Percentiles rank a stretch among this genome's conserved stretches.
These are phyloP conservation scores for Mycena chlorophos DNA, from an alignment of 768 basidiomycete genomes.

Conservation along the genomic window DNA sequence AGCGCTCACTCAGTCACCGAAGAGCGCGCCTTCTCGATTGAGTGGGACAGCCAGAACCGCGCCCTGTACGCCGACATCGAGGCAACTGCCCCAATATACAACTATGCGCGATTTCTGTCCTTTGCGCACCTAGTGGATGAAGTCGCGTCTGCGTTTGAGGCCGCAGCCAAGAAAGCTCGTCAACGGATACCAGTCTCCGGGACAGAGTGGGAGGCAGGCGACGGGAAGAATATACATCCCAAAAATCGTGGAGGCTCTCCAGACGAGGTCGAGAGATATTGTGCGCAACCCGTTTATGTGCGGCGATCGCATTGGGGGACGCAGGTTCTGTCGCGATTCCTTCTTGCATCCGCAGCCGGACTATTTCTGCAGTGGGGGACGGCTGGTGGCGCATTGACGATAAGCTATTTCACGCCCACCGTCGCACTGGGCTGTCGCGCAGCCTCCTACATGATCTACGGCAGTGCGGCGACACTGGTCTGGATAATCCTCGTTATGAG, in stretches of 20 bases:
- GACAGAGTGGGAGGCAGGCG: slow-evolving; percentile 6
- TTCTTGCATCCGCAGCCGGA: slow-evolving; percentile 30
- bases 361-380: slow-evolving; percentile 37
- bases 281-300: slow-evolving; percentile 11
- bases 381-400: slow-evolving; percentile 28
- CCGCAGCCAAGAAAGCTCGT: slow-evolving; percentile 14
- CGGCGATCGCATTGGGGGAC: slow-evolving; percentile 24
- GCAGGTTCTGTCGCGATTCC: slow-evolving; percentile 25
- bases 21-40: slow-evolving; percentile 1
- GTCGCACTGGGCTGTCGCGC: slow-evolving; percentile 37
- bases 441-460: slow-evolving; percentile 32
- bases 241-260: slow-evolving; percentile 21
- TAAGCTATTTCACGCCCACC: slow-evolving; percentile 33
- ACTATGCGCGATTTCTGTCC: slow-evolving; percentile 22
- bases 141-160: slow-evolving; percentile 8
- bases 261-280: slow-evolving; percentile 25
- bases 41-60: slow-evolving; percentile 3
- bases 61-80: slow-evolving; percentile 17
- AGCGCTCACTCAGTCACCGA: neutral
- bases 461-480: slow-evolving; percentile 26
- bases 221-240: slow-evolving; percentile 10
- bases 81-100: slow-evolving; percentile 24
- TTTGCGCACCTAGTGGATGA: slow-evolving; percentile 21
- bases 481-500: slow-evolving; percentile 35
- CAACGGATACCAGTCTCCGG: slow-evolving; percentile 10